phyloP scores from a whole-genome alignment of 2,329 filamentous ascomycete genomes.

The Apiospora pterosperma region DNA sequence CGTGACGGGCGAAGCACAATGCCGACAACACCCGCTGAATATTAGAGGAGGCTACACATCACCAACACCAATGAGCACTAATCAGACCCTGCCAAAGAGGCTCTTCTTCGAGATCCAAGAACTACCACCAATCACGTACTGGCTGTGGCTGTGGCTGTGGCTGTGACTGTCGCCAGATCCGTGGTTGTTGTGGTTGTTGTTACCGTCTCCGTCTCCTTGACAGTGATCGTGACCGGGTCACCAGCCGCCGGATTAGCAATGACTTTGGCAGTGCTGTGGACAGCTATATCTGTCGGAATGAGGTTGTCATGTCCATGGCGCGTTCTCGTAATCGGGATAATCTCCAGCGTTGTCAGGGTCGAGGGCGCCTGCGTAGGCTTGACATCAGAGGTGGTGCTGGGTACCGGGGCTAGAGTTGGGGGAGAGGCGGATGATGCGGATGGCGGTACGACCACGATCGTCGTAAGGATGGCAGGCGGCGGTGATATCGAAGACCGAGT shows the following conservation, averaged over 20 bases:
- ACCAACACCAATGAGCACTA: neutral
- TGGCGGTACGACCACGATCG: conserved; percentile 9
- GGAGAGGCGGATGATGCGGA: conserved; percentile 14
- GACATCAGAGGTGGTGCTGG: neutral
- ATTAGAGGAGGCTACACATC: neutral
- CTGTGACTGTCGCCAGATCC: conserved; percentile 13
- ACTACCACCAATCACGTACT: neutral
- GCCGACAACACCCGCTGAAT: neutral
- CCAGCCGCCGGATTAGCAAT: neutral
- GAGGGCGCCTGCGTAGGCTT: neutral
- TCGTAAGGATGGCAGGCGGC: conserved; percentile 12
- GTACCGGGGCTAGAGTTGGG: neutral
- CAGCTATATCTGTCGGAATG: neutral
- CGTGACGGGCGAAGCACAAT: no score
- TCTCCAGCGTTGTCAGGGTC: neutral
- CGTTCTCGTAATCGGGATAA: conserved; percentile 5
- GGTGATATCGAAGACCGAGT: conserved; percentile 13
- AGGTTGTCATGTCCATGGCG: neutral
- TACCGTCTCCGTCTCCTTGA: conserved; percentile 19
- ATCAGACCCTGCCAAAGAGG: neutral
- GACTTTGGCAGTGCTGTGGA: conserved; percentile 7
- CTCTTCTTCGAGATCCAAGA: no score
- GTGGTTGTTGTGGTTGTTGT: conserved; percentile 16
- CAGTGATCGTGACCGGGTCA: conserved; percentile 14
- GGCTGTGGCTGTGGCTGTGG: conserved; percentile 4